Conservation (phyloP, 805 yeast species). For the Myxozyma geophila region DNA sequence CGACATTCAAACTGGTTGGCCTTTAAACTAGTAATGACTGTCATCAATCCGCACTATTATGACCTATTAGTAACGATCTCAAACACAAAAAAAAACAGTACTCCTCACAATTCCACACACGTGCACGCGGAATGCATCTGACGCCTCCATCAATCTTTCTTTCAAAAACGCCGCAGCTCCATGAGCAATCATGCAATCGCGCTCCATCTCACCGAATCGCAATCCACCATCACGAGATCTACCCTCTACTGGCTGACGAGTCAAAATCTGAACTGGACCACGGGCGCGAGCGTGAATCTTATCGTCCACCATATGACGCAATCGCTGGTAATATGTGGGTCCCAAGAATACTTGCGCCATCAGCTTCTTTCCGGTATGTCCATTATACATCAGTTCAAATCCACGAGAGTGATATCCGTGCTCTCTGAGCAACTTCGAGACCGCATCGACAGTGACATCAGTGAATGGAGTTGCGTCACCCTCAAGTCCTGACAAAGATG, state of each 20-base stretch:
- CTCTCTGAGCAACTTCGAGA: constrained; percentile 87
- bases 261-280: constrained; percentile 96
- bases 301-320: constrained; percentile 99
- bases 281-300: constrained; percentile 99
- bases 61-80: constrained; percentile 1
- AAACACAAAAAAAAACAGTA: background rate
- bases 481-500: constrained; percentile 91
- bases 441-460: constrained; percentile 96
- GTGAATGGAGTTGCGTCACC: constrained; percentile 99
- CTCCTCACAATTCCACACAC: constrained; percentile 75
- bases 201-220: constrained; percentile 99
- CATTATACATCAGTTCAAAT: constrained; percentile 97
- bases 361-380: constrained; percentile 96
- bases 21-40: constrained; percentile 94
- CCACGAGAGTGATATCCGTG: constrained; percentile 99
- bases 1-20: constrained; percentile 98
- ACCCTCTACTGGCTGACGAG: constrained; percentile 99
- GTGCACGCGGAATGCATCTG: constrained; percentile 98
- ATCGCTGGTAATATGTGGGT: constrained; percentile 98
- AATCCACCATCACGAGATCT: constrained; percentile 99
- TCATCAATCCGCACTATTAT: constrained; percentile 84
- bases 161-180: constrained; percentile 98
- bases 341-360: constrained; percentile 99
- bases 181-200: constrained; percentile 99
- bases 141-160: constrained; percentile 98